A percentile compares a stretch with the other conserved stretches of the same genome.
phyloP scores from a whole-genome alignment of 1,139 yeast genomes.

The Suhomyces bribrorum region DNA sequence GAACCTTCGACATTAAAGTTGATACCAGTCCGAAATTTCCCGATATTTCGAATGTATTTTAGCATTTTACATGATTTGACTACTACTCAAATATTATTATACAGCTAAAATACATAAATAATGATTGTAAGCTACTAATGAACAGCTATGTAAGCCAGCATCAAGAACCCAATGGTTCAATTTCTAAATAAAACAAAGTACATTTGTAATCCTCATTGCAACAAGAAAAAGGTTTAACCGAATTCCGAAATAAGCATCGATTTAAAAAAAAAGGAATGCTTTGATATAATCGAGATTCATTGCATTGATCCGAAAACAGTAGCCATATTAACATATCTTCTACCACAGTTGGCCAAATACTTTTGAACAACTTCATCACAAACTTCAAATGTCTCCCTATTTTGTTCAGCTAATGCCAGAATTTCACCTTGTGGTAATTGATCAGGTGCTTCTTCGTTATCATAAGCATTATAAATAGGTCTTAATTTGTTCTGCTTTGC shows the following conservation, averaged over 20 bases:
- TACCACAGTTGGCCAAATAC: conserved; percentile 81
- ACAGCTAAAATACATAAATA: not conserved
- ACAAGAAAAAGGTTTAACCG: no score
- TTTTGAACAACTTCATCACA: conserved; percentile 67
- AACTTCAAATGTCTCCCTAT: conserved; percentile 59
- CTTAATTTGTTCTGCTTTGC: conserved; percentile 60
- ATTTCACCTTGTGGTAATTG: conserved; percentile 58
- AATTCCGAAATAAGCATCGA: no score
- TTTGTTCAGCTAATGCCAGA: conserved; percentile 78
- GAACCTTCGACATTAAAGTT: no score
- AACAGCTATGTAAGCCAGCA: no score
- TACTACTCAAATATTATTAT: no score
- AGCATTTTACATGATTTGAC: not conserved
- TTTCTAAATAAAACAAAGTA: no score
- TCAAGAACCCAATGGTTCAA: no score
- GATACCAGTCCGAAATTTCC: no score
- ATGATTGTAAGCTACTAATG: not conserved
- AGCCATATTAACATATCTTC: conserved; percentile 88
- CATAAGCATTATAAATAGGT: conserved; percentile 41
- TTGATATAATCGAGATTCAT: not conserved
- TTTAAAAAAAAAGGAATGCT: no score
- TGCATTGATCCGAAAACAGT: conserved; percentile 66
- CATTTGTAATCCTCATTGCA: no score
- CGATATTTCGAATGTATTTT: no score
- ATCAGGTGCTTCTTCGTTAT: conserved; percentile 27